Evolutionary conservation across 169 alveolate genomes (phyloP).

Genomic region (Cryptosporidium viatorum): DNA sequence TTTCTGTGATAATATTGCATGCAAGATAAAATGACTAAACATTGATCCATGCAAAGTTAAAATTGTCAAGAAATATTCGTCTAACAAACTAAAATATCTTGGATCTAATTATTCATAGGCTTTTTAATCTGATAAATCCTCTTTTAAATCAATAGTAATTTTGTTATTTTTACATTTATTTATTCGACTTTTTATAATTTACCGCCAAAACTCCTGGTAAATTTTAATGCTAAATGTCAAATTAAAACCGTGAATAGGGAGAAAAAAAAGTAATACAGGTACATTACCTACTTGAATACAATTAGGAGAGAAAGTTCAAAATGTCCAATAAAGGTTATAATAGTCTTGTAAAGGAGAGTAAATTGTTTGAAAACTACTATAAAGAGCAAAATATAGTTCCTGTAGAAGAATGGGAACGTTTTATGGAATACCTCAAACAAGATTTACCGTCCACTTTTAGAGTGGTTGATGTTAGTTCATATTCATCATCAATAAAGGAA

Average conservation of each 20-base stretch:
- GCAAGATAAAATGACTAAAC: neutral
- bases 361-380: constrained; percentile 36
- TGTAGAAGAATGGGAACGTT: constrained; percentile 82
- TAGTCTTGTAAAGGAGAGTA: constrained; percentile 18
- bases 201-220: neutral
- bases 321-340: constrained; percentile 21
- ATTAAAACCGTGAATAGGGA: neutral
- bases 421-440: constrained; percentile 78
- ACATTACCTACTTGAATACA: neutral
- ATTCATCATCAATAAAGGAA: constrained; percentile 76
- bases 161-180: neutral
- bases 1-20: neutral
- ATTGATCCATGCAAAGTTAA: too few relatives aligned
- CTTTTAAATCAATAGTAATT: too few relatives aligned
- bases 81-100: too few relatives aligned
- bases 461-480: constrained; percentile 78
- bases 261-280: neutral
- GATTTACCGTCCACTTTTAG: constrained; percentile 90
- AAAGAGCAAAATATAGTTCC: constrained; percentile 59
- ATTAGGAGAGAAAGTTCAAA: neutral
- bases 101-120: neutral
- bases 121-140: too few relatives aligned
- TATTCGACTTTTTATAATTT: neutral
- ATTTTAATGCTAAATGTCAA: neutral
- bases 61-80: too few relatives aligned